A percentile compares a stretch with the other conserved stretches of the same genome.
Evolutionary conservation across 148 eudicot species (phyloP).

Genomic region (Nyssa sinensis): DNA sequence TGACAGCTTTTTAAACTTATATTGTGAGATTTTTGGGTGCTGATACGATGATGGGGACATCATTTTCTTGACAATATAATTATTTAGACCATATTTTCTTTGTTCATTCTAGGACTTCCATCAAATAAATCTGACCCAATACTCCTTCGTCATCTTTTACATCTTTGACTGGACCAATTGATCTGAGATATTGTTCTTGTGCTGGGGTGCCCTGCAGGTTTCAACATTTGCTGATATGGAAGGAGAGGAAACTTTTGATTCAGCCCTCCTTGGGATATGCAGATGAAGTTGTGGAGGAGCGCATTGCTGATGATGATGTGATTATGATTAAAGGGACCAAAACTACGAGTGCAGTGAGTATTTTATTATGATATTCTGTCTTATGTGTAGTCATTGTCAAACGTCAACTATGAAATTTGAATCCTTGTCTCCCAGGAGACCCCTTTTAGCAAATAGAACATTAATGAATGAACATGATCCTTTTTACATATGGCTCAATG

Average conservation of each 20-base stretch:
- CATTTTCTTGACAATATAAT: neutral
- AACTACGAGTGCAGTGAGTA: constrained; percentile 75
- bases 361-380: neutral
- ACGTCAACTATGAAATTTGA: neutral
- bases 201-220: constrained; percentile 46
- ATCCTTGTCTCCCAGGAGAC: neutral
- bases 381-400: neutral
- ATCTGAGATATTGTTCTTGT: neutral
- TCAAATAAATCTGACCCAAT: neutral
- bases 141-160: neutral
- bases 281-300: constrained; percentile 97
- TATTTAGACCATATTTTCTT: neutral
- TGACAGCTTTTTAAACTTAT: neutral
- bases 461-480: neutral
- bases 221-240: constrained; percentile 99
- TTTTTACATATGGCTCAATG: neutral
- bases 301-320: constrained; percentile 95
- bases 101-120: neutral
- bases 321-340: constrained; percentile 93
- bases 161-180: neutral
- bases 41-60: neutral
- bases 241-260: constrained; percentile 98
- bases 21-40: neutral
- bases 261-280: constrained; percentile 88
- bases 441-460: neutral